These are phyloP conservation scores for Penicillium atrosanguineum DNA, from an alignment of 495 filamentous ascomycete species.

Conservation along the genomic window DNA sequence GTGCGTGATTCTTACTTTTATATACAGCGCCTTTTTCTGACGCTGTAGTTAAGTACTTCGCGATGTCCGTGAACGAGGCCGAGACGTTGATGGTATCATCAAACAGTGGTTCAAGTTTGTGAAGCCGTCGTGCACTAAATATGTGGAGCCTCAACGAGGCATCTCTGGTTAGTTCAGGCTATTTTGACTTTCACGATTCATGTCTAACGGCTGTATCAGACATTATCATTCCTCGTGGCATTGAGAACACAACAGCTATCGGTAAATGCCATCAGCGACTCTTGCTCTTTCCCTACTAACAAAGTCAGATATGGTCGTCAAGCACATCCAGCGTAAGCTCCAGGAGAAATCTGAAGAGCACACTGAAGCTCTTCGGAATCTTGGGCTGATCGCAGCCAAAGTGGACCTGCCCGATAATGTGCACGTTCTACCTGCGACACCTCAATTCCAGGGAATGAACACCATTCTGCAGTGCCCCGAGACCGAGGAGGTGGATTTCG, in stretches of 20 bases:
- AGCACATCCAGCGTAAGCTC: slow-evolving; percentile 82
- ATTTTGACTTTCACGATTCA: not conserved
- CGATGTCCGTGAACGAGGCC: slow-evolving; percentile 78
- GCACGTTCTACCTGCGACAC: slow-evolving; percentile 65
- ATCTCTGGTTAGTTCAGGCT: slow-evolving; percentile 58
- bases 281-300: not conserved
- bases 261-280: slow-evolving; percentile 44
- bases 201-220: slow-evolving; percentile 48
- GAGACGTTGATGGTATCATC: slow-evolving; percentile 90
- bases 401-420: slow-evolving; percentile 73
- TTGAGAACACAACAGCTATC: slow-evolving; percentile 91
- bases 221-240: slow-evolving; percentile 90
- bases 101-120: slow-evolving; percentile 98
- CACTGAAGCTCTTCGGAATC: slow-evolving; percentile 66
- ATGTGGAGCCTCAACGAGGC: slow-evolving; percentile 84
- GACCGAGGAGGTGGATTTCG: slow-evolving; percentile 83
- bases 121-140: slow-evolving; percentile 91
- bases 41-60: slow-evolving; percentile 60
- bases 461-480: slow-evolving; percentile 83
- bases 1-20: slow-evolving; percentile 49
- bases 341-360: slow-evolving; percentile 82
- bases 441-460: slow-evolving; percentile 81
- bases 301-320: slow-evolving; percentile 74
- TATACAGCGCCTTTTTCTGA: not conserved
- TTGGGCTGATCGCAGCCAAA: slow-evolving; percentile 65